Base-by-base conservation (phyloP, 768 basidiomycete species). In the Agaricus blazei region DNA sequence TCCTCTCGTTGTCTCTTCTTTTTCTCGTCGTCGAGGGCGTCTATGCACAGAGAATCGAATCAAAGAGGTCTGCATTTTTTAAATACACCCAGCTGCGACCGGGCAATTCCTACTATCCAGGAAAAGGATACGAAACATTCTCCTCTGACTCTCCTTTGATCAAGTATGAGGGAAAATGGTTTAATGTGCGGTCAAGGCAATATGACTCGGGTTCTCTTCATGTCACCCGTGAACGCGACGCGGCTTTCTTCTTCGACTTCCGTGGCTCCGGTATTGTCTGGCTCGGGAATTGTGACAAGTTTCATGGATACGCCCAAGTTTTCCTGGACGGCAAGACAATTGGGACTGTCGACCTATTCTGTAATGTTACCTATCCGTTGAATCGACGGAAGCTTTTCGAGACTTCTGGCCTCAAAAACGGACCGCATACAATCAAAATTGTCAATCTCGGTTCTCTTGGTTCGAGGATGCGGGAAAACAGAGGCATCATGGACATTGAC, bases 211-310 rank as follows among this genome's bases (percentile, higher is more conserved):
- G 77, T 14, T 78, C 82, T 12, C 67, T 81, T 34, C 77, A 74
- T 12, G 76, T 74, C 63, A 85, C 85, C 0, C 68, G 71, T 12
- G 67, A 77, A 45, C 67, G 67, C 15, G 74, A 74, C 46, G 81
- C 87, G 9, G 68, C 77, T 3, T 70, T 80, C 45, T 71, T 72
- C 1, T 79, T 90, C 67, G 73, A 76, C 2, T 90, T 90, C 67
- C 71, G 72, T n/a, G 89, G 88, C 12, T 86, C 84, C 11, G 87
- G 87, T 0, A 75, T 91, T 59, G 89, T 90, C 68, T 87, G 83
- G 84, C 90, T 90, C 60, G 89, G 89, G 29, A 78, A 75, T 62
- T 74, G 70, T 40, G 82, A 79, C 60, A 71, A 64, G 40, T 65
- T 60, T 14, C 82, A 89, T 62, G 84, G 88, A 12, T 65, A 76